A percentile compares a stretch with the other conserved stretches of the same genome.
phyloP scores from a whole-genome alignment of 306 rosid species.

The Vachellia collinsii region DNA sequence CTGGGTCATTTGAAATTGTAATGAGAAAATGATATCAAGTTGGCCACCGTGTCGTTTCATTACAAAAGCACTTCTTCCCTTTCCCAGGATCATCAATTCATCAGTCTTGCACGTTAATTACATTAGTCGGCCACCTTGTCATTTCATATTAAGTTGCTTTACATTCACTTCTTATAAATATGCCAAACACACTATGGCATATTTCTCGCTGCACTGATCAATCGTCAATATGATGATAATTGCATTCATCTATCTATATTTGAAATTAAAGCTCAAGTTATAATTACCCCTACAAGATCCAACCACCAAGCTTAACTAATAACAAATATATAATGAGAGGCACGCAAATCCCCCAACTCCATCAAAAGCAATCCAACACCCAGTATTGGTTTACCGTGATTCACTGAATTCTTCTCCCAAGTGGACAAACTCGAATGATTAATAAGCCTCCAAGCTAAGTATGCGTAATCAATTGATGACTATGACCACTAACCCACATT shows the following conservation, averaged over 20 bases:
- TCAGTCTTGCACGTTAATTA: conserved; percentile 33
- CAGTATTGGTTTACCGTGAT: conserved; percentile 28
- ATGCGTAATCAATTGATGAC: conserved; percentile 19
- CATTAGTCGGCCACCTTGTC: conserved; percentile 44
- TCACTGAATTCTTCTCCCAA: conserved; percentile 33
- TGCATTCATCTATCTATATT: conserved; percentile 31
- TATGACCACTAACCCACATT: conserved; percentile 5
- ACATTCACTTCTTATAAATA: conserved; percentile 45
- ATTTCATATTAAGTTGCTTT: conserved; percentile 53
- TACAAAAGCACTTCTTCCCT: conserved; percentile 43
- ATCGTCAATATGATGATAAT: conserved; percentile 38
- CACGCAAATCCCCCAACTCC: conserved; percentile 24
- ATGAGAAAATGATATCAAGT: conserved; percentile 44
- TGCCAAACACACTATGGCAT: conserved; percentile 18
- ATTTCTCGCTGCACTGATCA: conserved; percentile 44
- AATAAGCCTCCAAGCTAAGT: conserved; percentile 29
- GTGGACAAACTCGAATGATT: conserved; percentile 47
- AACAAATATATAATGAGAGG: conserved; percentile 41
- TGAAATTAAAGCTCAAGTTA: conserved; percentile 37
- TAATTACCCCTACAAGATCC: conserved; percentile 43
- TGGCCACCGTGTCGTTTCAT: neutral
- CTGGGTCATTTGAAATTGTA: conserved; percentile 37
- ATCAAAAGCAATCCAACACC: conserved; percentile 37
- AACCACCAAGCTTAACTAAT: conserved; percentile 51
- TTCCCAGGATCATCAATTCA: conserved; percentile 31